phyloP scores from a whole-genome alignment of 2,329 filamentous ascomycete species.

The Magnaporthiopsis rhizophila region DNA sequence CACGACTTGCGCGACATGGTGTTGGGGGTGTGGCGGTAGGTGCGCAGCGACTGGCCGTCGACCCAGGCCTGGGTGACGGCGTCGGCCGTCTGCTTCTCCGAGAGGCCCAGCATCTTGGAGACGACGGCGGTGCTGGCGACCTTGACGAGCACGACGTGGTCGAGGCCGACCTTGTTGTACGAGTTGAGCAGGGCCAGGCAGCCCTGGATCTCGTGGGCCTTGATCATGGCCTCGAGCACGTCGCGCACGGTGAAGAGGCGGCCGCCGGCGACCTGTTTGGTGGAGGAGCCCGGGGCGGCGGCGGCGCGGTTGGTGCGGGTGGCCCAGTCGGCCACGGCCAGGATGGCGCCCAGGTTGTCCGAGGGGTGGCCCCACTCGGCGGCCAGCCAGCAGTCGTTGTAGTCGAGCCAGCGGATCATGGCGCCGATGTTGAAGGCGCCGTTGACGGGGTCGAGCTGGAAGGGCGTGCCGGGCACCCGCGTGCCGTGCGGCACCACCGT shows the following conservation, averaged over 20 bases:
- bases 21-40: constrained; percentile 95
- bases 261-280: constrained; percentile 58
- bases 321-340: constrained; percentile 95
- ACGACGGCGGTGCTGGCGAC: constrained; percentile 91
- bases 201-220: constrained; percentile 98
- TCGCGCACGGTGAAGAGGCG: constrained; percentile 85
- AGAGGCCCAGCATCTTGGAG: constrained; percentile 87
- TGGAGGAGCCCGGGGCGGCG: constrained; percentile 22
- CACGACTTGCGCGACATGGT: constrained; percentile 99
- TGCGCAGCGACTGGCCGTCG: constrained; percentile 90
- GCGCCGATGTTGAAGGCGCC: constrained; percentile 98
- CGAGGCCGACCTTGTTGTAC: constrained; percentile 96
- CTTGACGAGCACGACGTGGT: constrained; percentile 98
- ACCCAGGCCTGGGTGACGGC: constrained; percentile 97
- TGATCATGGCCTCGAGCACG: constrained; percentile 95
- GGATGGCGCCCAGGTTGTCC: constrained; percentile 94
- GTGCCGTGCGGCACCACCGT: constrained; percentile 88
- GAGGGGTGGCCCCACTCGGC: constrained; percentile 99
- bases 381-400: constrained; percentile 99
- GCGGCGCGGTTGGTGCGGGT: constrained; percentile 76
- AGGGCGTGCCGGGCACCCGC: constrained; percentile 83
- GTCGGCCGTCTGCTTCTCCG: constrained; percentile 84
- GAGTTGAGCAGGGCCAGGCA: constrained; percentile 96
- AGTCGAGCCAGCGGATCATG: constrained; percentile 98
- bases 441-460: constrained; percentile 90